These are phyloP conservation scores for Cyphellophora attinorum DNA, from an alignment of 2,329 filamentous ascomycete species.

Conservation along the genomic window DNA sequence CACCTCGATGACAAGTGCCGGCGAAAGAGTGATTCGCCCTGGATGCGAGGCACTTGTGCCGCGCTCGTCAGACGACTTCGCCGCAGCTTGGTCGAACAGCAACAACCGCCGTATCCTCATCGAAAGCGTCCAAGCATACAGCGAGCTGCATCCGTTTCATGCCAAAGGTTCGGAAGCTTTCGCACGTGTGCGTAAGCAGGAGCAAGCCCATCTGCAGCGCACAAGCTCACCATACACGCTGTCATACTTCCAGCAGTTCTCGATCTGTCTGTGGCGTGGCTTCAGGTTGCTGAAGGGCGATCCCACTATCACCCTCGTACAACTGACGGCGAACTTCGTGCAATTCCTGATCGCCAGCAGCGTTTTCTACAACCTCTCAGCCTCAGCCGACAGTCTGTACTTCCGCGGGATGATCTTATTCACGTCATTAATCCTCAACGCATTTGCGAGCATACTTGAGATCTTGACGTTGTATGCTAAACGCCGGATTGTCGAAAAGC, in stretches of 20 bases:
- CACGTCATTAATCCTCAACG: slow-evolving; percentile 53
- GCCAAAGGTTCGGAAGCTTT: slow-evolving; percentile 29
- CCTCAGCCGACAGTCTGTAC: slow-evolving; percentile 51
- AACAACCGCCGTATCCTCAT: slow-evolving; percentile 31
- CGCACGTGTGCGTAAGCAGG: slow-evolving; percentile 28
- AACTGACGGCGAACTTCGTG: slow-evolving; percentile 46
- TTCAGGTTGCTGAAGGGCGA: slow-evolving; percentile 59
- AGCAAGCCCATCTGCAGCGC: slow-evolving; percentile 31
- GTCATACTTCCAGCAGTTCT: slow-evolving; percentile 45
- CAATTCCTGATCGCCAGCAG: slow-evolving; percentile 57
- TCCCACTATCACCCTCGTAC: slow-evolving; percentile 54
- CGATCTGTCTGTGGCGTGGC: slow-evolving; percentile 46
- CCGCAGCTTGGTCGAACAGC: slow-evolving; percentile 45
- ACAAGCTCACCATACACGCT: slow-evolving; percentile 46
- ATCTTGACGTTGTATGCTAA: slow-evolving; percentile 73
- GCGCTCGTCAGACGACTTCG: slow-evolving; percentile 60
- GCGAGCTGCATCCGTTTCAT: slow-evolving; percentile 30
- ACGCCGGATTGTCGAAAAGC: slow-evolving; percentile 87
- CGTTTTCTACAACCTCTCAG: slow-evolving; percentile 55
- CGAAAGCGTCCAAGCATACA: slow-evolving; percentile 32
- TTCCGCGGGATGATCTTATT: slow-evolving; percentile 55
- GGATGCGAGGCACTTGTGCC: slow-evolving; percentile 56
- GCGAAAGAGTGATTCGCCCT: slow-evolving; percentile 44
- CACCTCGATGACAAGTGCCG: slow-evolving; percentile 57
- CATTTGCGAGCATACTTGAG: slow-evolving; percentile 55